Base-by-base conservation (phyloP, 2,329 filamentous ascomycete genomes). In the Hypoxylon sp. region DNA sequence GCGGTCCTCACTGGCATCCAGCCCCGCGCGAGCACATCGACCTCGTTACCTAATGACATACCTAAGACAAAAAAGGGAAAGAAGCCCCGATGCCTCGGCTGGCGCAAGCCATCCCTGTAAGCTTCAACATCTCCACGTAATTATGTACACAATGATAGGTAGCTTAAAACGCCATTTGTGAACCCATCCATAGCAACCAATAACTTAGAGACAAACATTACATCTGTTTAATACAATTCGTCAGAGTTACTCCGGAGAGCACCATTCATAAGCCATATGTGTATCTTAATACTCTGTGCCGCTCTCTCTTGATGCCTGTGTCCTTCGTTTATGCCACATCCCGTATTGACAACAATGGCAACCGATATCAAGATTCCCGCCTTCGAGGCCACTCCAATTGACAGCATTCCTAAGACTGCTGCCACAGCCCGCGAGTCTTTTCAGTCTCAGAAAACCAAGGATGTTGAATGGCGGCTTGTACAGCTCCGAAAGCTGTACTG, bases 401-500 rank as follows among this genome's bases (percentile, higher is more conserved):
- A 92, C 61, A 82, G 86, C 45, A 93, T 97, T 78, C 81, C 89
- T 13, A 78, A 79, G 65, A 86, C 86, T 45, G 87, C 90, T 76
- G 83, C 87, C 62, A 86, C 82, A 5, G 82, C 91, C 46, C 90
- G 90, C 76, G 81, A 84, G 56, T 89, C 90, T n/a, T 98, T 93
- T 81, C 85, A 86, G 73, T 87, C 92, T 17, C 90, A 94, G 79
- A 92, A 91, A 82, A 98, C 94, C 46, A 93, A 93, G 77, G 87
- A 93, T 60, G 78, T 98, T 67, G 87, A 93, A 75, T 98, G 91
- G 83, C 90, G 96, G 70, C 84, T 94, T 69, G 85, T 89, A 60
- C 96, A 98, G 85, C 89, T 99, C 67, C 91, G 94, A 74, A 95
- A 94, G 86, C 90, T 98, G 62, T 98, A 97, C 84, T 98, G 96